Conservation (phyloP, 306 rosid species). For the Crataegus laevigata region DNA sequence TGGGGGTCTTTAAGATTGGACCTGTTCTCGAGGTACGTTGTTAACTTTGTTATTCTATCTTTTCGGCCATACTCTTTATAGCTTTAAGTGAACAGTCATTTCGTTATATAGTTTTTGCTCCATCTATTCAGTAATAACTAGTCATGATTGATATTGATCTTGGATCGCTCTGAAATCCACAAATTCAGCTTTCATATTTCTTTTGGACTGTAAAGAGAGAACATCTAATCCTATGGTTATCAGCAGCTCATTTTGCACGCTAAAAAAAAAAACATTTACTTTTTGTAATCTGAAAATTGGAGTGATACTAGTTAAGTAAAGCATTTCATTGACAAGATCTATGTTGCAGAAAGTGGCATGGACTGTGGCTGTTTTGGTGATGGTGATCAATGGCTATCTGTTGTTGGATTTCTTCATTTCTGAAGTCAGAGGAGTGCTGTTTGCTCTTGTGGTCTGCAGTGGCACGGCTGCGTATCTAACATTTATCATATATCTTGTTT, state of each 20-base stretch:
- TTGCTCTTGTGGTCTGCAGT: conserved; percentile 44
- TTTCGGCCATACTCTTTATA: background rate
- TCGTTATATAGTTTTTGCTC: background rate
- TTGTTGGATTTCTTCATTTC: conserved; percentile 62
- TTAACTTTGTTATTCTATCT: conserved; percentile 3
- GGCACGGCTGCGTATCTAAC: conserved; percentile 53
- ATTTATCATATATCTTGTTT: conserved; percentile 57
- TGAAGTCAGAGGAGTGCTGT: conserved; percentile 47
- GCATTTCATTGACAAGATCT: background rate
- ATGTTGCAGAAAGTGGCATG: conserved; percentile 66
- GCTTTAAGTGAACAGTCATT: background rate
- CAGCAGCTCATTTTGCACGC: background rate
- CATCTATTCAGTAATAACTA: background rate
- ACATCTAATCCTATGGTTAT: background rate
- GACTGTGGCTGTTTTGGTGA: conserved; percentile 72
- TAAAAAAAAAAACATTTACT: background rate
- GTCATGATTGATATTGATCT: background rate
- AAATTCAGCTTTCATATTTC: background rate
- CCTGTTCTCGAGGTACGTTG: conserved; percentile 58
- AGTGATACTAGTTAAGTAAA: background rate
- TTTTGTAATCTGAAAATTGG: background rate
- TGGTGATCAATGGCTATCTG: conserved; percentile 73
- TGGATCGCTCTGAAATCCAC: background rate
- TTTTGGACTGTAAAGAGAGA: background rate
- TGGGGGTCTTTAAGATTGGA: conserved; percentile 82